Evolutionary conservation across 1,139 yeast species (phyloP), one percentile per base, ranked within the genome.

Genomic region (Sugiyamaella grinbergsii): DNA sequence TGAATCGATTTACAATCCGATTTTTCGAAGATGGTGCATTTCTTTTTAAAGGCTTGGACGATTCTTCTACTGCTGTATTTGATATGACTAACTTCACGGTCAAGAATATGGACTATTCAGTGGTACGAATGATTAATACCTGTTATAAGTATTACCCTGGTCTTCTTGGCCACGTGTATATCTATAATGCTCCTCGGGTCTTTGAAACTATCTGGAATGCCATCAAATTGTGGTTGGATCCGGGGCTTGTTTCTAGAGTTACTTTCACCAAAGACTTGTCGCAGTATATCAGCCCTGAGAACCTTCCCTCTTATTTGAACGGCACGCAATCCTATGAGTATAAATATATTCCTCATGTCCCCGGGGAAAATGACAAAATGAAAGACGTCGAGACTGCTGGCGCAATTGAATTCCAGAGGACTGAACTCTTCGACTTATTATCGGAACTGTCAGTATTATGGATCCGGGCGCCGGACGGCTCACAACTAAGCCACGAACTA

Each of bases 161-260:
- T 68, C 80, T 84, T 46, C 75, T 89, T 42, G 93, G 94, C 19
- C 78, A 78, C 48, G 70, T 88, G 47, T 74, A 85, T 61, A 81
- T 89, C 55, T 94, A 88, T 70, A 85, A 85, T 58, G 95, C 96
- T 0, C 96, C 96, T 5, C 85, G 95, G 93, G 77, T 89, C 42
- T 89, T 89, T 71, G 78, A 82, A 54, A 86, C 93, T 22, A 84
- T 88, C 56, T 89, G 96, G 96, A 82, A 81, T 54, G 77, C 87
- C 57, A 81, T 89, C 61, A 86, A 84, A 66, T 81, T 80, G 58
- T 87, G 95, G 95, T 72, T 89, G 51, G 95, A 89, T 63, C 96
- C 96, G 1, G 90, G 83, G 7, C 93, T 89, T 40, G 95, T 94
- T 0, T 74, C 86, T 20, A 88, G 87, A 68, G 83, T 89, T 58